A percentile compares a stretch with the other conserved stretches of the same genome.
phyloP scores from a whole-genome alignment of 371 early-diverging fungal genomes.

The Choanephora cucurbitarum region DNA sequence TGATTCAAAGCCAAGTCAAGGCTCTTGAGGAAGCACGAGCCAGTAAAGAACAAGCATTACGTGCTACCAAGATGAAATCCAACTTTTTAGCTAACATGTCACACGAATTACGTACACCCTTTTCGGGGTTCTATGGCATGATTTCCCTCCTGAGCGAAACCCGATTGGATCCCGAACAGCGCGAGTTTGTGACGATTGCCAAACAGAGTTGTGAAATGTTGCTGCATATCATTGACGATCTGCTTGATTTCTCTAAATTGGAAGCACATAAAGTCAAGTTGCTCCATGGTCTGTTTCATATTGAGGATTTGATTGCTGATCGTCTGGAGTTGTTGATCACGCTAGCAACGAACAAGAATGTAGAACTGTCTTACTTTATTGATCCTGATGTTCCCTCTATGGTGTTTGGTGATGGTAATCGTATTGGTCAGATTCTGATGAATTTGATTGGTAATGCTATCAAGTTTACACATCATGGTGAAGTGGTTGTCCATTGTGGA shows the following conservation, averaged over 20 bases:
- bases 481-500: slow-evolving; percentile 49
- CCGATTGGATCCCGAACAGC: slow-evolving; percentile 53
- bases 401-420: slow-evolving; percentile 53
- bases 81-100: slow-evolving; percentile 66
- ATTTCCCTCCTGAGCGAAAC: slow-evolving; percentile 59
- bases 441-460: slow-evolving; percentile 50
- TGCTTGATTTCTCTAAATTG: slow-evolving; percentile 64
- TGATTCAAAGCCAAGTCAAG: slow-evolving; percentile 43
- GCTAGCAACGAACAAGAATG: slow-evolving; percentile 52
- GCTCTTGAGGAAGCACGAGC: slow-evolving; percentile 47
- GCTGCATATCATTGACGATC: slow-evolving; percentile 61
- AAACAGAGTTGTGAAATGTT: slow-evolving; percentile 65
- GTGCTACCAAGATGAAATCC: slow-evolving; percentile 47
- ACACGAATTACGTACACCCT: slow-evolving; percentile 55
- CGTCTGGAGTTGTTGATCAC: slow-evolving; percentile 58
- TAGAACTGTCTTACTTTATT: slow-evolving; percentile 53
- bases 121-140: slow-evolving; percentile 64
- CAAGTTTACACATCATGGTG: slow-evolving; percentile 60
- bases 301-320: slow-evolving; percentile 58
- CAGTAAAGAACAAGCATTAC: slow-evolving; percentile 46
- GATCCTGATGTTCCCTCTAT: slow-evolving; percentile 39
- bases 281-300: slow-evolving; percentile 52
- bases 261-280: slow-evolving; percentile 65
- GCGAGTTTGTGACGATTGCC: slow-evolving; percentile 63
- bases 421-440: slow-evolving; percentile 50